These are phyloP conservation scores for Corniculantispora saksenae DNA, from an alignment of 2,329 filamentous ascomycete genomes.

Conservation along the genomic window DNA sequence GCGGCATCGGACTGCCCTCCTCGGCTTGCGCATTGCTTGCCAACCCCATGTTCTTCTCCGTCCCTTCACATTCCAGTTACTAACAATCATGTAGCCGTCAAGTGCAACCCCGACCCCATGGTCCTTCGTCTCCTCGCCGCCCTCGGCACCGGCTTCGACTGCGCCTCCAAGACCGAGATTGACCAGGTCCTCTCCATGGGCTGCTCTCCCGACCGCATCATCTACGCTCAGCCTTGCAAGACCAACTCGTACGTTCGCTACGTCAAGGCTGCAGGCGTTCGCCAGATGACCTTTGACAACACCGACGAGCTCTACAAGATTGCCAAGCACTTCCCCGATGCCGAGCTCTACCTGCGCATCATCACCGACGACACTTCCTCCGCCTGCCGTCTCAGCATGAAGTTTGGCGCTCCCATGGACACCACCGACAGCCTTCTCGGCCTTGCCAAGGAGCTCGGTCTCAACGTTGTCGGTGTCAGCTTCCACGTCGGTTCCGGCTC, in stretches of 20 bases:
- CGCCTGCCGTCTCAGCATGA: slow-evolving; percentile 92
- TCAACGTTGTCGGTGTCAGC: slow-evolving; percentile 93
- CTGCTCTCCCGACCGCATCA: slow-evolving; percentile 85
- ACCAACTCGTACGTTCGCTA: slow-evolving; percentile 97
- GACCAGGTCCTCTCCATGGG: slow-evolving; percentile 85
- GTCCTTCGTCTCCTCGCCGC: slow-evolving; percentile 84
- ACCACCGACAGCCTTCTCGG: slow-evolving; percentile 74
- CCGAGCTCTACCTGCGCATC: slow-evolving; percentile 92
- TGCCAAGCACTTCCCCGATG: slow-evolving; percentile 84
- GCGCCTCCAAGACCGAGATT: slow-evolving; percentile 96
- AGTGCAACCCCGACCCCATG: slow-evolving; percentile 94
- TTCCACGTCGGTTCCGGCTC: slow-evolving; percentile 98
- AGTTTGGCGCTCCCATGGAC: slow-evolving; percentile 92
- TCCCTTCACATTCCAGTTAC: background rate
- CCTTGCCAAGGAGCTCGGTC: slow-evolving; percentile 76
- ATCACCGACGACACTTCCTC: slow-evolving; percentile 94
- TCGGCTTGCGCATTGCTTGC: background rate
- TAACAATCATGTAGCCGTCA: slow-evolving; percentile 67
- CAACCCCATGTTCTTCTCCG: too few species aligned
- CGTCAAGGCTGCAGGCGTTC: slow-evolving; percentile 80
- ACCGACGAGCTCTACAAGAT: slow-evolving; percentile 97
- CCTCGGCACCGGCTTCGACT: slow-evolving; percentile 94
- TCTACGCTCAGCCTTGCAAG: slow-evolving; percentile 99
- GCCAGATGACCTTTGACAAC: slow-evolving; percentile 99
- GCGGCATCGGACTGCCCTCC: background rate